Base-by-base conservation (phyloP, 345 rosid genomes). In the Salix brachista region DNA sequence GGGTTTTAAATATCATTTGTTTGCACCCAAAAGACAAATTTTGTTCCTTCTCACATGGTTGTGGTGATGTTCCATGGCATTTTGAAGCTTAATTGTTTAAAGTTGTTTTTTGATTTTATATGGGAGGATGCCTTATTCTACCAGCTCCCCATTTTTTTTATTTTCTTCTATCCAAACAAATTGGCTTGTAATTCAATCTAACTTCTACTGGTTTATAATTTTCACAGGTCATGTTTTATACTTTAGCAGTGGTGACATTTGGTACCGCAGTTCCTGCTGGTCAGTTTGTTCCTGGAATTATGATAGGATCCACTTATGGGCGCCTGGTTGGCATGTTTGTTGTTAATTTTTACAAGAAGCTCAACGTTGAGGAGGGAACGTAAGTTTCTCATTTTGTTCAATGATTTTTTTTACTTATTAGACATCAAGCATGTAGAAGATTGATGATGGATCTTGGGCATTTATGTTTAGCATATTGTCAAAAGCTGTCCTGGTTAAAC, bases 181-280 rank as follows among this genome's bases (percentile, higher is more conserved):
- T 46, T 12, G 5, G 50, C 50, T 44, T 70, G 17, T 19, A 64
- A 48, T 25, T 71, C 14, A 71, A n/a, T 66, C 46, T 41, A 65
- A 71, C 72, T 42, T 67, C 19, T 58, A 21, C 5, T 69, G 70
- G 18, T 3, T 70, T 84, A 16, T 60, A 65, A 79, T 78, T 71
- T 69, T 74, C 74, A 70, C 91, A 96, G 99, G 98, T 89, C 71
- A 96, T 96, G 99, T 96, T 96, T 81, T 96, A 92, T 69, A 75
- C 92, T 64, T 85, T 96, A 81, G 97, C 98, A 39, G 95, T 96
- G 80, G 87, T 93, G 76, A 96, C 99, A 76, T 96, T 89, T 86
- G 99, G 99, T 69, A 84, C 92, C 46, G 99, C 99, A 85, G 98
- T 96, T 84, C 99, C 99, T 65, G 97, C 98, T 69, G 99, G 99